Evolutionary conservation across 2,329 filamentous ascomycete species (phyloP).

Genomic region (Dactylellina parvicollis): DNA sequence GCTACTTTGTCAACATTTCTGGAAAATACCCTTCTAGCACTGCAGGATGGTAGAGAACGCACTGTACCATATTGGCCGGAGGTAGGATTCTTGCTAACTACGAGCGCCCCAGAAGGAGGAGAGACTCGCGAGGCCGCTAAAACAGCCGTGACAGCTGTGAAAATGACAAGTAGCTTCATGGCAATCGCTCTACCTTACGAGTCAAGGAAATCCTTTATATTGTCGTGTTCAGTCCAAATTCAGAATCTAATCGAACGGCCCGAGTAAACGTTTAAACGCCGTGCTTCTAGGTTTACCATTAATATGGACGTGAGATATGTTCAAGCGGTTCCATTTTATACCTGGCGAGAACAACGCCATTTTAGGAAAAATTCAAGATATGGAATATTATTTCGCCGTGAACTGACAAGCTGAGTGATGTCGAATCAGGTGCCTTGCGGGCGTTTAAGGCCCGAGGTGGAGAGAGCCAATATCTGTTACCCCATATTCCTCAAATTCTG

Average conservation of each 20-base stretch:
- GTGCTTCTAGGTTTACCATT: too few species aligned
- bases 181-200: too few species aligned
- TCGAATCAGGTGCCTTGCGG: background rate
- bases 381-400: slow-evolving; percentile 27
- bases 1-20: background rate
- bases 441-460: background rate
- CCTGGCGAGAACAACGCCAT: too few species aligned
- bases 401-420: background rate
- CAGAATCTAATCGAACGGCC: too few species aligned
- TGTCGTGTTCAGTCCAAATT: too few species aligned
- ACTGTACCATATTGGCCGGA: slow-evolving; percentile 63
- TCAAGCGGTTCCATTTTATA: too few species aligned
- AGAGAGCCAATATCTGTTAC: background rate
- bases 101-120: slow-evolving; percentile 66
- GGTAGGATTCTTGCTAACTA: slow-evolving; percentile 62
- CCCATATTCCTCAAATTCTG: background rate
- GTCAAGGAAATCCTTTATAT: too few species aligned
- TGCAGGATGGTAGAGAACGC: slow-evolving; percentile 55
- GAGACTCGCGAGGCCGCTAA: slow-evolving; percentile 61
- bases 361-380: too few species aligned
- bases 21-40: slow-evolving; percentile 12
- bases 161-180: background rate
- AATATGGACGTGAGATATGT: too few species aligned
- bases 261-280: too few species aligned
- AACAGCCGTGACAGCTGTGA: slow-evolving; percentile 6